Evolutionary conservation across 768 basidiomycete species (phyloP), one percentile per base, ranked within the genome.

Genomic region (Leucosporidium creatinivorum): DNA sequence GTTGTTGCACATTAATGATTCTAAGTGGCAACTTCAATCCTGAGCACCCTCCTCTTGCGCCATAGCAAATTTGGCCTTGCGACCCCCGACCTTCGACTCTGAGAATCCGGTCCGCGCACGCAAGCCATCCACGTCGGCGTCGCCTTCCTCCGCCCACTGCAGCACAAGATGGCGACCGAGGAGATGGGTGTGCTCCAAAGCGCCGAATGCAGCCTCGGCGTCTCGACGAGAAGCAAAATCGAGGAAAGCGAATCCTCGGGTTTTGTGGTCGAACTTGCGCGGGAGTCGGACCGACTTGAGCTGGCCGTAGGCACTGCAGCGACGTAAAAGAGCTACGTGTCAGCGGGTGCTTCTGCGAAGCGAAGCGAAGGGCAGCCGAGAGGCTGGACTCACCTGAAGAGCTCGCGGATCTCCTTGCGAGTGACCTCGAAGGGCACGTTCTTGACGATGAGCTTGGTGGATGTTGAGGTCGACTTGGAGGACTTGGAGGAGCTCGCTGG

Each of bases 401-500:
- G 78, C 69, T 89, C 88, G 63, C 89, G 82, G 30, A 99, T 83
- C 73, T 99, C 96, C 80, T 89, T 92, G 81, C 89, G 91, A 52
- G 88, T 88, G 55, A 88, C 91, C 78, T 99, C 96, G 80, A 99
- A 99, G 50, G 96, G 93, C 62, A 97, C 84, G 75, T 99, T 99
- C 85, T 97, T 98, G 73, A 98, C 91, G 60, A 98, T 86, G 83
- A 98, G 87, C 85, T 97, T 98, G 70, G 92, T 89, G 69, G 89
- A 88, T 66, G 83, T 83, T 59, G 56, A 57, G 23, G 83, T 84
- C 80, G 84, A 86, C 36, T 19, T 13, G 8, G 17, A 15, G 19
- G 74, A 77, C 55, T 77, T 77, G n/a, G 77, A 80, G 59, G 44
- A 63, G 58, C 65, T 71, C 21, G 19, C 47, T 10, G 31, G 61